phyloP scores from a whole-genome alignment of 1,284 basidiomycete genomes.

The Puccinia horiana region DNA sequence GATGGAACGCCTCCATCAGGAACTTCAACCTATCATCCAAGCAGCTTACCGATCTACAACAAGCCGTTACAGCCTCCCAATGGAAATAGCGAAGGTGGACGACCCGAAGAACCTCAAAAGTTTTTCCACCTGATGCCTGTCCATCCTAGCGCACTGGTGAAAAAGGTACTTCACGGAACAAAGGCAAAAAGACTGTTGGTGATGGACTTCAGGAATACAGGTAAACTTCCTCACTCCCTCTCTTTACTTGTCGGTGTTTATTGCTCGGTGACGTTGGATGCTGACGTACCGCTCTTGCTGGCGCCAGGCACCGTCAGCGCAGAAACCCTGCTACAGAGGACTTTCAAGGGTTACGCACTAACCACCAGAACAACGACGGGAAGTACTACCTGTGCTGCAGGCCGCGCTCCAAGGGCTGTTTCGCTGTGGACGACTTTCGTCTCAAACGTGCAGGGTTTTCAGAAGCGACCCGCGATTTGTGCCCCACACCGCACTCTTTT shows the following conservation, averaged over 20 bases:
- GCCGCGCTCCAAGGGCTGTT: not conserved
- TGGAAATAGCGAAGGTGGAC: not conserved
- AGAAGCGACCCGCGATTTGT: not conserved
- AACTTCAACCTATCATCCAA: slow-evolving; percentile 4
- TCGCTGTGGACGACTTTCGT: not conserved
- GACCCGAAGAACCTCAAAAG: not conserved
- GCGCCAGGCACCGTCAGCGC: not conserved
- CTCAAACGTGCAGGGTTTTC: not conserved
- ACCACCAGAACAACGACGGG: not conserved
- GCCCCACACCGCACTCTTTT: slow-evolving; percentile 3
- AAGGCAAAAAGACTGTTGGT: slow-evolving; percentile 5
- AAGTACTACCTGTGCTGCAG: not conserved
- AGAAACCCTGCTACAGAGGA: slow-evolving; percentile 3
- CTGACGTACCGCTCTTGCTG: not conserved
- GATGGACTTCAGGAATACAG: slow-evolving; percentile 19
- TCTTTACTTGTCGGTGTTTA: not conserved
- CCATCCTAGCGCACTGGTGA: not conserved
- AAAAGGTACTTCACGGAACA: not conserved
- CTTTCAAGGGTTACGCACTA: slow-evolving; percentile 6
- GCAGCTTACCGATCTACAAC: not conserved
- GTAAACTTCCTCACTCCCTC: not conserved
- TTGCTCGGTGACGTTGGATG: not conserved
- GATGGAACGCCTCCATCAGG: slow-evolving; percentile 13
- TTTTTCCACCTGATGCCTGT: slow-evolving; percentile 1
- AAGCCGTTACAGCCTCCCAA: slow-evolving; percentile 8